A percentile compares a stretch with the other conserved stretches of the same genome.
Conservation (phyloP, 2,329 filamentous ascomycete genomes). For the Ambrosiella beaveri region DNA sequence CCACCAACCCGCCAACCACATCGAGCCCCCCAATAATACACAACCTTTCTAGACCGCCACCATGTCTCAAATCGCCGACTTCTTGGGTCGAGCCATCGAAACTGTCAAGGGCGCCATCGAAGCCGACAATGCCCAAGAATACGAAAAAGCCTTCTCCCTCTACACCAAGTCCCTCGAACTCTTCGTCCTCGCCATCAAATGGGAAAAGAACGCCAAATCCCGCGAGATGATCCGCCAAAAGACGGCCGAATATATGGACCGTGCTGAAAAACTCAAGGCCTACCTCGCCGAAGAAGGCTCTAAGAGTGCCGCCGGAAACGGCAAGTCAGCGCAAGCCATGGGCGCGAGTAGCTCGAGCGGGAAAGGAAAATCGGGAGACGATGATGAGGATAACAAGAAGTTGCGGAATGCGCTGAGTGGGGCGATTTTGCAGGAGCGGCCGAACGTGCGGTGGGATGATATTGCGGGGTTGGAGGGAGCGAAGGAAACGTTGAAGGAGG, state of each 20-base stretch:
- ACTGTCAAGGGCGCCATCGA: conserved; percentile 96
- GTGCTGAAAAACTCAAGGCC: conserved; percentile 91
- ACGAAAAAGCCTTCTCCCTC: conserved; percentile 88
- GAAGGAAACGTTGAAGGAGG: conserved; percentile 95
- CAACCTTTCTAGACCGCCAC: background rate
- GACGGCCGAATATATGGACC: conserved; percentile 93
- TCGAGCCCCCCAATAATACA: background rate
- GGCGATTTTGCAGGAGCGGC: conserved; percentile 85
- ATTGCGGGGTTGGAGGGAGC: conserved; percentile 86
- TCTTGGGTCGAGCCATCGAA: conserved; percentile 89
- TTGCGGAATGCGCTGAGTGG: conserved; percentile 76
- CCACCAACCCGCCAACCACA: background rate
- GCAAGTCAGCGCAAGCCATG: conserved; percentile 36
- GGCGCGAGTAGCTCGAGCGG: conserved; percentile 54
- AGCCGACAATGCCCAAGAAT: conserved; percentile 84
- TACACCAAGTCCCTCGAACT: conserved; percentile 95
- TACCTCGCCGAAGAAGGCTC: conserved; percentile 62
- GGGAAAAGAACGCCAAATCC: conserved; percentile 95
- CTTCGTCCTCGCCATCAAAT: conserved; percentile 97
- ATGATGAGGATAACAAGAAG: conserved; percentile 93
- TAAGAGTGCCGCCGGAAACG: conserved; percentile 43
- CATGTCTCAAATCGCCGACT: conserved; percentile 46
- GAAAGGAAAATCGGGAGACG: conserved; percentile 36
- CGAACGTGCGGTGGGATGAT: conserved; percentile 95
- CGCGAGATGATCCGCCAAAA: conserved; percentile 97